Evolutionary conservation across 768 basidiomycete species (phyloP), one percentile per base, ranked within the genome.

Genomic region (Serpula lacrymans): DNA sequence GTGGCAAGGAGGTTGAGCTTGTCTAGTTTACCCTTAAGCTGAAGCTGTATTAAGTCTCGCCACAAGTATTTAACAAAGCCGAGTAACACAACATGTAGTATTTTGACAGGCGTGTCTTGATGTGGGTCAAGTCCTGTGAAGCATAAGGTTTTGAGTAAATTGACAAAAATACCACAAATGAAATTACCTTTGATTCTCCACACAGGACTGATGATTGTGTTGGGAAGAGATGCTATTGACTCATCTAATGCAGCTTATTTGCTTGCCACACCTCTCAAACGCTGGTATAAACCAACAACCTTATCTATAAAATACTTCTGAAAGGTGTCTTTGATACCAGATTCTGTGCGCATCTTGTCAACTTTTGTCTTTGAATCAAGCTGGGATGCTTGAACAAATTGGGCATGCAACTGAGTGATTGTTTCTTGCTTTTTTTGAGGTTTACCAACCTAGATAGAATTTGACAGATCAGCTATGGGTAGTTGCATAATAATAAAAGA

Each of bases 1-100:
- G 47, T 37, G 0, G 46, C 52, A 0, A 72, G 50, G 9, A 52
- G 21, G 5, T 48, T 38, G n/a, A 33, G 31, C 21, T 5, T n/a
- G 12, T 45, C 41, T 23, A 34, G 23, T 14, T 41, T 41, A 20
- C 41, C 34, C 13, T 39, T 40, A 13, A 36, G 34, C n/a, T n/a
- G n/a, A 35, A 65, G 65, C 23, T 40, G 28, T n/a, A 57, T 49
- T 0, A 54, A 50, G 50, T 75, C 71, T 0, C 64, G 58, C 72
- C 73, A 76, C 21, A 71, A 60, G 43, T 75, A 76, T 34, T 75
- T 75, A 35, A 74, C 59, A 49, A 72, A 62, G 0, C 72, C 71
- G 1, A 74, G 63, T 0, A 74, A 53, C 18, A 72, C 50, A 3
- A 67, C 64, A 46, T 74, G 72, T 0, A 74, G 53, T 17, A 72